Conservation (phyloP, 108 stramenopile genomes). For the Nitzschia sp. region DNA sequence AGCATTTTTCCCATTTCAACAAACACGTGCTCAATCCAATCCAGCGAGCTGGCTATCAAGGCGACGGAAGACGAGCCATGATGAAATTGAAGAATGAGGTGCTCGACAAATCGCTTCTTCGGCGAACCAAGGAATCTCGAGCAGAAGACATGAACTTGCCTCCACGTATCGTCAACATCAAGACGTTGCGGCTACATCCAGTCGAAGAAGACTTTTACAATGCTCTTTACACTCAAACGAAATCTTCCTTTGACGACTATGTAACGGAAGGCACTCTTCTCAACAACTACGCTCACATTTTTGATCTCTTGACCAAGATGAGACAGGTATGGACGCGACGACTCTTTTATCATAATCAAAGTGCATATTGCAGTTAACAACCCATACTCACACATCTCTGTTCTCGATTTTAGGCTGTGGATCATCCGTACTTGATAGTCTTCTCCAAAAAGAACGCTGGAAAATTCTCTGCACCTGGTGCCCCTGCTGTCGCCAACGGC, state of each 20-base stretch:
- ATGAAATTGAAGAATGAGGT: constrained; percentile 84
- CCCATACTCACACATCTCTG: too few species aligned
- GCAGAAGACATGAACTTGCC: constrained; percentile 97
- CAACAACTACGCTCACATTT: constrained; percentile 99
- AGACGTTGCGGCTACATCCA: constrained; percentile 83
- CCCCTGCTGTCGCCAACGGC: constrained; percentile 63
- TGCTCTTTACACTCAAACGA: constrained; percentile 95
- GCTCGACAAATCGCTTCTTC: constrained; percentile 88
- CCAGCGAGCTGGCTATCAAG: constrained; percentile 78
- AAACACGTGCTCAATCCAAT: constrained; percentile 91
- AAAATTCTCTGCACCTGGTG: constrained; percentile 15
- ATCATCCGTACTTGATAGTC: constrained; percentile 94
- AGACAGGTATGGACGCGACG: too few species aligned
- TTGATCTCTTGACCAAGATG: constrained; percentile 93
- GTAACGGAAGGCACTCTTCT: constrained; percentile 89
- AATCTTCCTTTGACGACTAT: constrained; percentile 95
- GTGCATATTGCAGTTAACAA: too few species aligned
- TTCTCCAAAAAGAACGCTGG: constrained; percentile 30
- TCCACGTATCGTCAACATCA: constrained; percentile 80
- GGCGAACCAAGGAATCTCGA: constrained; percentile 93
- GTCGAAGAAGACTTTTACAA: constrained; percentile 98
- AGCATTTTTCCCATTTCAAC: constrained; percentile 92
- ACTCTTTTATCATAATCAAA: too few species aligned
- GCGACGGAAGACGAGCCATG: constrained; percentile 94
- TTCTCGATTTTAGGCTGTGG: too few species aligned